Evolutionary conservation across 2,329 filamentous ascomycete species (phyloP).

Genomic region (Colletotrichum incanum): DNA sequence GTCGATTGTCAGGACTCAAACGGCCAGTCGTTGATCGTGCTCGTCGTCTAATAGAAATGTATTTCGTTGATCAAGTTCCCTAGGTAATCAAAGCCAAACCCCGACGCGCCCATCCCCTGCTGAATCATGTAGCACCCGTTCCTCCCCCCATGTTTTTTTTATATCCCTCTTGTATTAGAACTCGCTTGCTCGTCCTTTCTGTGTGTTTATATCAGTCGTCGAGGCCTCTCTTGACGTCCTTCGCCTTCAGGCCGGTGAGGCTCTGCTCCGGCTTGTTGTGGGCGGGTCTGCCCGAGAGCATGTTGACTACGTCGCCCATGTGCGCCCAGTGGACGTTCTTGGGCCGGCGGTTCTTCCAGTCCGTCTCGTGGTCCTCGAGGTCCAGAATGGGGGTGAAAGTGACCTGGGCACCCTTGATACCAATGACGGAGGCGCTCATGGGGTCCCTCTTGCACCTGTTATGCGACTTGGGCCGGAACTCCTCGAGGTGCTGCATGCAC

Average conservation of each 20-base stretch:
- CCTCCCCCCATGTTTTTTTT: constrained; percentile 18
- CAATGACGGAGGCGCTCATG: constrained; percentile 85
- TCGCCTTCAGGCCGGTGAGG: constrained; percentile 69
- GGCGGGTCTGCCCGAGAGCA: constrained; percentile 80
- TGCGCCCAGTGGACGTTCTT: constrained; percentile 88
- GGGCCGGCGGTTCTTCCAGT: constrained; percentile 92
- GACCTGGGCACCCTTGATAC: constrained; percentile 90
- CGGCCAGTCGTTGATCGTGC: background rate
- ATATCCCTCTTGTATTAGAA: constrained; percentile 14
- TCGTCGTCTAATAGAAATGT: constrained; percentile 26
- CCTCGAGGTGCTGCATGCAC: constrained; percentile 92
- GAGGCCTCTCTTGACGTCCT: constrained; percentile 73
- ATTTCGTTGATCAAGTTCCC: constrained; percentile 30
- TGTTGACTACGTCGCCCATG: constrained; percentile 86
- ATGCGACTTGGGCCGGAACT: constrained; percentile 76
- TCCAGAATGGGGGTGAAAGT: constrained; percentile 87
- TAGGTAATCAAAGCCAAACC: constrained; percentile 40
- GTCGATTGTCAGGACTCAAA: background rate
- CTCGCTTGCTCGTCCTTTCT: constrained; percentile 2
- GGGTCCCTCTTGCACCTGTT: constrained; percentile 81
- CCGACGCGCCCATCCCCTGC: constrained; percentile 31
- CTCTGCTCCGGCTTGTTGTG: constrained; percentile 66
- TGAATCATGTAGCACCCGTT: constrained; percentile 30
- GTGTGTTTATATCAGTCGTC: constrained; percentile 18
- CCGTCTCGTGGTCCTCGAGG: constrained; percentile 88